A percentile compares a stretch with the other conserved stretches of the same genome.
These are phyloP conservation scores for Ceratobasidium sp. DNA, from an alignment of 1,284 basidiomycete genomes.

Conservation along the genomic window DNA sequence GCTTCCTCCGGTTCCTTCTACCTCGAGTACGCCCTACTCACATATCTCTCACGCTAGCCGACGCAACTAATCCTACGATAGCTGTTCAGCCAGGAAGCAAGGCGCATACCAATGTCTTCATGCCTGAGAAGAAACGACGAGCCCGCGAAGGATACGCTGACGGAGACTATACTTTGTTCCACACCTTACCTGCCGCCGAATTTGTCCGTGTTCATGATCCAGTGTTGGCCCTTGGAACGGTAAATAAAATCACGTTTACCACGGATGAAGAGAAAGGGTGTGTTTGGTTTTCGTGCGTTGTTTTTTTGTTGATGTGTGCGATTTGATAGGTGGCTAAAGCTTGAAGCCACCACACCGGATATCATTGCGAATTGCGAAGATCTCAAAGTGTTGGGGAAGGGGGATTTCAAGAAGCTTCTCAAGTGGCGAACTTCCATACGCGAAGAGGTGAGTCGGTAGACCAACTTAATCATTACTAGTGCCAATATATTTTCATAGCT, in stretches of 20 bases:
- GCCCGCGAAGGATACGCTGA: constrained; percentile 97
- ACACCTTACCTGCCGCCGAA: constrained; percentile 76
- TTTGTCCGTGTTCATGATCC: constrained; percentile 82
- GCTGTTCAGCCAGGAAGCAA: constrained; percentile 49
- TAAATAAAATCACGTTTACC: constrained; percentile 87
- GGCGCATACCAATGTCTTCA: constrained; percentile 89
- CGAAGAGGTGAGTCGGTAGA: constrained; percentile 73
- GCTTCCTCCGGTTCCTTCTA: constrained; percentile 57
- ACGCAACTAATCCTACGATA: constrained; percentile 17
- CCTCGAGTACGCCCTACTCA: constrained; percentile 48
- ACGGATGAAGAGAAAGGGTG: constrained; percentile 88
- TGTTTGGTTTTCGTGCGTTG: constrained; percentile 52
- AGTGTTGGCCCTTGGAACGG: constrained; percentile 82
- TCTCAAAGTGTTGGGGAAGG: constrained; percentile 96
- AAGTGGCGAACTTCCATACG: constrained; percentile 91
- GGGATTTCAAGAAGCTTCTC: constrained; percentile 93
- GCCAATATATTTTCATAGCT: constrained; percentile 62
- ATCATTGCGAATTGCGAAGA: constrained; percentile 88
- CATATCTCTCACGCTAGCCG: constrained; percentile 50
- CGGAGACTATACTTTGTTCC: constrained; percentile 93
- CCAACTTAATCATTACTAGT: constrained; percentile 18
- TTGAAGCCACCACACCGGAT: constrained; percentile 82
- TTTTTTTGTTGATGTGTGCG: not conserved
- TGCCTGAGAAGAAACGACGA: constrained; percentile 93
- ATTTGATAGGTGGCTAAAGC: constrained; percentile 72